These are phyloP conservation scores for Phytophthora quininea DNA, from an alignment of 352 stramenopile genomes.

Conservation along the genomic window DNA sequence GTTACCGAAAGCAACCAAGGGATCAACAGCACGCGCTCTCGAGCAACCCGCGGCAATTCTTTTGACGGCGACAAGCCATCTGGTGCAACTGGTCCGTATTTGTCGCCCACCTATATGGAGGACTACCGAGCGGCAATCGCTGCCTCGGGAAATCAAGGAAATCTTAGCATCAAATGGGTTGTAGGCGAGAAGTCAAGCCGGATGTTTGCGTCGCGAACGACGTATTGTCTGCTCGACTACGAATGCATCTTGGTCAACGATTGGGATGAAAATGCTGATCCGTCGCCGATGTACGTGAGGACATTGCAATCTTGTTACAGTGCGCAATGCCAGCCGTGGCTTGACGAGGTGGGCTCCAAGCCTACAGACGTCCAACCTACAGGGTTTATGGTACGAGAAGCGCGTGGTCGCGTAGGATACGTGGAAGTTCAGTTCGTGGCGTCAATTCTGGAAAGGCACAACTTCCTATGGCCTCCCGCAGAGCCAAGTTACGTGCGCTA, in stretches of 20 bases:
- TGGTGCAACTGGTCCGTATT: conserved; percentile 19
- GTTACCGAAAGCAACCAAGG: conserved; percentile 31
- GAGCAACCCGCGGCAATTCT: conserved; percentile 29
- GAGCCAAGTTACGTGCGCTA: conserved; percentile 62
- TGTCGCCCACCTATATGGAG: conserved; percentile 48
- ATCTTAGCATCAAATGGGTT: conserved; percentile 76
- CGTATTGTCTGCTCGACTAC: conserved; percentile 79
- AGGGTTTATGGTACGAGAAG: conserved; percentile 77
- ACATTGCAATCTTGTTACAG: conserved; percentile 71
- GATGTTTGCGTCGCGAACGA: conserved; percentile 71
- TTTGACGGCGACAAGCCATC: conserved; percentile 21
- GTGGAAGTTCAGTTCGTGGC: conserved; percentile 81
- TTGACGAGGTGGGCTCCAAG: conserved; percentile 61
- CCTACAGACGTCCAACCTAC: conserved; percentile 67
- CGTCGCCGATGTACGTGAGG: conserved; percentile 72
- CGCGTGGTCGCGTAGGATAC: conserved; percentile 46
- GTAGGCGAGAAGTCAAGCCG: conserved; percentile 65
- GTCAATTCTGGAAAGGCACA: conserved; percentile 76
- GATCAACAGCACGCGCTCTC: conserved; percentile 20
- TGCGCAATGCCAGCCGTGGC: conserved; percentile 62
- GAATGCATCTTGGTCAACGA: conserved; percentile 78
- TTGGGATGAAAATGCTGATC: conserved; percentile 59
- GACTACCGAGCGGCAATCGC: conserved; percentile 52
- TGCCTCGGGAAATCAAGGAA: conserved; percentile 54
- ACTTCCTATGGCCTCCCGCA: conserved; percentile 54